phyloP scores from a whole-genome alignment of 1,284 basidiomycete species.

The Bondarzewia mesenterica region DNA sequence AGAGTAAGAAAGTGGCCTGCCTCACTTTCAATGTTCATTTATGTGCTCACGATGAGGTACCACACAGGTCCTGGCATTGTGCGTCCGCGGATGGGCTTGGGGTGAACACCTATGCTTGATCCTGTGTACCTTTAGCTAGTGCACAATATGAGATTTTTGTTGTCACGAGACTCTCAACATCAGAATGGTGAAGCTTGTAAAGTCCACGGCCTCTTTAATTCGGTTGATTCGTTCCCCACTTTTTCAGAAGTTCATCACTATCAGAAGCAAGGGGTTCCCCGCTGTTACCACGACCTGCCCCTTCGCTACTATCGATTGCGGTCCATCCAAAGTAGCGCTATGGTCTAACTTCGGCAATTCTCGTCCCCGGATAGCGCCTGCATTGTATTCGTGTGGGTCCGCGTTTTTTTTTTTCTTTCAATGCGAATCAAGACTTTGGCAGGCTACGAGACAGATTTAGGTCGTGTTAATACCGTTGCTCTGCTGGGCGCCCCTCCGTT shows the following conservation, averaged over 20 bases:
- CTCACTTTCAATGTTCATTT: background rate
- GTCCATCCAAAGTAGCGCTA: background rate
- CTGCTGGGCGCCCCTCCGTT: no score
- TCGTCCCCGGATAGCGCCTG: background rate
- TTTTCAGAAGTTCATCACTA: background rate
- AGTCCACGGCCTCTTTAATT: background rate
- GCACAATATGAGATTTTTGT: background rate
- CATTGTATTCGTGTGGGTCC: background rate
- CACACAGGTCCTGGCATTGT: background rate
- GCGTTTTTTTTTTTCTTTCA: background rate
- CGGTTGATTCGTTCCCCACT: background rate
- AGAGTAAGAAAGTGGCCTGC: background rate
- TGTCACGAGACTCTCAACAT: background rate
- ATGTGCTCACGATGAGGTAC: background rate
- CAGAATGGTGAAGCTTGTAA: background rate
- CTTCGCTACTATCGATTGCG: background rate
- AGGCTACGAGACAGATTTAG: background rate
- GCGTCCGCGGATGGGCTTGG: background rate
- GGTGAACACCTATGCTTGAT: background rate
- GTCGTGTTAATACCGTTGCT: background rate
- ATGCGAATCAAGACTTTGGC: background rate
- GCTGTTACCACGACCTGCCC: background rate
- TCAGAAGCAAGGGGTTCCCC: background rate
- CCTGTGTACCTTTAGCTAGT: background rate
- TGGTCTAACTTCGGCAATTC: background rate